Evolutionary conservation across 495 filamentous ascomycete species (phyloP).

Genomic region (Recurvomyces mirabilis): DNA sequence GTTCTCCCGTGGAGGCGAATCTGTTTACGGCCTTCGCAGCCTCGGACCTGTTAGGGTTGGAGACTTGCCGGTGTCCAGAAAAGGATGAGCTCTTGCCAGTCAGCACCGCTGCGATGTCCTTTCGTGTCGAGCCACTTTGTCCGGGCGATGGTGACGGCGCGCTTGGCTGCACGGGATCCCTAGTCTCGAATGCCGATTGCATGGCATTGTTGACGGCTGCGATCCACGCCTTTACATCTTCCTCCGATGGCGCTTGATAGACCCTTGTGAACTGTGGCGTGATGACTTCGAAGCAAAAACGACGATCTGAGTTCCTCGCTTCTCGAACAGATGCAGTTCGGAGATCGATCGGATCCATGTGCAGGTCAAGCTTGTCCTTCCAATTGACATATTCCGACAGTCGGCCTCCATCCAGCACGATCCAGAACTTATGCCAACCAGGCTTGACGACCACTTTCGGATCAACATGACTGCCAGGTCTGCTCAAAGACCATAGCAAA

Average conservation of each 20-base stretch:
- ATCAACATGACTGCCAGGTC: conserved; percentile 88
- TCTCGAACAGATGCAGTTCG: conserved; percentile 94
- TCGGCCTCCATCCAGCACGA: conserved; percentile 91
- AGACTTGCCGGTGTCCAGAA: conserved; percentile 41
- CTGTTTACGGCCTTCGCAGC: conserved; percentile 52
- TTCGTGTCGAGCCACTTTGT: conserved; percentile 41
- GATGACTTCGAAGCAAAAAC: conserved; percentile 98
- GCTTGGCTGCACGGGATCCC: conserved; percentile 41
- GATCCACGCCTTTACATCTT: conserved; percentile 97
- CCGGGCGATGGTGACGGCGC: conserved; percentile 29
- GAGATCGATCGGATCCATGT: conserved; percentile 97
- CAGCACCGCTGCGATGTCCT: conserved; percentile 81
- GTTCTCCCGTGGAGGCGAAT: conserved; percentile 80
- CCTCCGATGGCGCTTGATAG: conserved; percentile 94
- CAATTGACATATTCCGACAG: conserved; percentile 98
- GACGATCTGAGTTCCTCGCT: conserved; percentile 81
- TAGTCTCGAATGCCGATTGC: conserved; percentile 86
- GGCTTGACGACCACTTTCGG: conserved; percentile 91
- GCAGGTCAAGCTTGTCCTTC: conserved; percentile 92
- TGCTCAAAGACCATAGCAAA: conserved; percentile 83
- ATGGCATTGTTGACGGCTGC: conserved; percentile 92
- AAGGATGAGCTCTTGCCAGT: conserved; percentile 86
- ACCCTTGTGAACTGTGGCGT: conserved; percentile 94
- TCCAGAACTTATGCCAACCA: conserved; percentile 99
- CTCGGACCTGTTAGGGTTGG: conserved; percentile 41